Evolutionary conservation across 768 basidiomycete species (phyloP), one percentile per base, ranked within the genome.

Genomic region (Mycena crocata): DNA sequence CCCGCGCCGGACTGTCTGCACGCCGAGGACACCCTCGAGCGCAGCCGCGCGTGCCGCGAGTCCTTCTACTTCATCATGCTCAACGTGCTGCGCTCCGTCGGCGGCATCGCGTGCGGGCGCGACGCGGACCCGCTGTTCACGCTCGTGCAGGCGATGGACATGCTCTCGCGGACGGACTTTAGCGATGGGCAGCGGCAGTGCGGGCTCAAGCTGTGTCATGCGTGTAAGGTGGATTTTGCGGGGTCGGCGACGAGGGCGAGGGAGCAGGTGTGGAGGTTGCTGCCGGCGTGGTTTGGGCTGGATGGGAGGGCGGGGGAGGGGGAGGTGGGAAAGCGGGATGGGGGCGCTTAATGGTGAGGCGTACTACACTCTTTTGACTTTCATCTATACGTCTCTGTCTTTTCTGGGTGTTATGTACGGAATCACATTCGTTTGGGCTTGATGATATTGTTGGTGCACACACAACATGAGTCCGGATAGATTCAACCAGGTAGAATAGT

Each of bases 1-100:
- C 84, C 88, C 0, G 83, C 90, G 6, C 62, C 75, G 0, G 79
- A 82, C 15, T 93, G 91, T 73, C 72, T 78, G 5, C 81, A 87
- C 75, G 73, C 74, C 26, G 73, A 82, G 19, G 68, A 79, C 56
- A 81, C 79, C n/a, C n/a, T n/a, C 12, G 40, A 72, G 15, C 75
- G 79, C 2, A 79, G 80, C 58, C 62, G 79, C 34, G 70, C 76
- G 55, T 93, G 92, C 76, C 79, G 80, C 62, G 90, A 92, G 56
- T 90, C 91, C 17, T 91, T 91, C 77, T 90, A 92, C 77, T 91
- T 89, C 75, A 87, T 93, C 79, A 87, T 86, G 81, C 85, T 93
- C 62, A 92, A 93, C 75, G 79, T 90, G 32, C 78, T 93, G 44
- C 87, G 92, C 61, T 85, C 88, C 24, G 85, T 93, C 46, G 88